Evolutionary conservation across 2,329 filamentous ascomycete genomes (phyloP).

Genomic region (Geosmithia flava): DNA sequence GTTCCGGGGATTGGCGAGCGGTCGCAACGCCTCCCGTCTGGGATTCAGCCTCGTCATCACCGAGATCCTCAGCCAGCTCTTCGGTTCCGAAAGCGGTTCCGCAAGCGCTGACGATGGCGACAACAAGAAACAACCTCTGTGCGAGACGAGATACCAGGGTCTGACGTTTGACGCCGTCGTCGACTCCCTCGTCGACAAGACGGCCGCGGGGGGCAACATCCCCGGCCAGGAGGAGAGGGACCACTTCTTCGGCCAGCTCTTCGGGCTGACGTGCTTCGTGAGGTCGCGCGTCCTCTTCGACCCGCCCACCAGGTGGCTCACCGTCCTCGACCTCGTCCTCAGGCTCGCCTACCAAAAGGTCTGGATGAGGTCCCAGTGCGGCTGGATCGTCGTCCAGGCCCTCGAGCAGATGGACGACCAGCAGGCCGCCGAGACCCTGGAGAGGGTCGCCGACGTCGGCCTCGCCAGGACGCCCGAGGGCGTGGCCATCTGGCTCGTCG

Average conservation of each 20-base stretch:
- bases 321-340: slow-evolving; percentile 61
- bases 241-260: slow-evolving; percentile 72
- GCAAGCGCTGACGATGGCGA: too few relatives aligned
- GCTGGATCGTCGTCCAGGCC: slow-evolving; percentile 66
- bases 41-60: slow-evolving; percentile 85
- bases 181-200: slow-evolving; percentile 41
- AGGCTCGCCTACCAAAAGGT: slow-evolving; percentile 69
- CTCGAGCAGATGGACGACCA: slow-evolving; percentile 48
- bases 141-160: slow-evolving; percentile 33
- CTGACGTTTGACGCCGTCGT: slow-evolving; percentile 45
- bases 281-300: slow-evolving; percentile 62
- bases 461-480: slow-evolving; percentile 77
- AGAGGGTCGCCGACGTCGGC: slow-evolving; percentile 48
- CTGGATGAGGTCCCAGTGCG: slow-evolving; percentile 83
- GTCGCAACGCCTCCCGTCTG: slow-evolving; percentile 74
- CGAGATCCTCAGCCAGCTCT: slow-evolving; percentile 64
- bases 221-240: slow-evolving; percentile 71
- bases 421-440: slow-evolving; percentile 49
- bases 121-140: slow-evolving; percentile 10
- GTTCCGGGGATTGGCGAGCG: slow-evolving; percentile 80
- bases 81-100: slow-evolving; percentile 29
- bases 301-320: slow-evolving; percentile 44
- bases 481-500: slow-evolving; percentile 74
- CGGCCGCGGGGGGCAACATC: slow-evolving; percentile 37
- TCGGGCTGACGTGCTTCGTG: slow-evolving; percentile 77